Evolutionary conservation across 1,284 basidiomycete species (phyloP), one percentile per base, ranked within the genome.

Genomic region (Cryptococcus neoformans): DNA sequence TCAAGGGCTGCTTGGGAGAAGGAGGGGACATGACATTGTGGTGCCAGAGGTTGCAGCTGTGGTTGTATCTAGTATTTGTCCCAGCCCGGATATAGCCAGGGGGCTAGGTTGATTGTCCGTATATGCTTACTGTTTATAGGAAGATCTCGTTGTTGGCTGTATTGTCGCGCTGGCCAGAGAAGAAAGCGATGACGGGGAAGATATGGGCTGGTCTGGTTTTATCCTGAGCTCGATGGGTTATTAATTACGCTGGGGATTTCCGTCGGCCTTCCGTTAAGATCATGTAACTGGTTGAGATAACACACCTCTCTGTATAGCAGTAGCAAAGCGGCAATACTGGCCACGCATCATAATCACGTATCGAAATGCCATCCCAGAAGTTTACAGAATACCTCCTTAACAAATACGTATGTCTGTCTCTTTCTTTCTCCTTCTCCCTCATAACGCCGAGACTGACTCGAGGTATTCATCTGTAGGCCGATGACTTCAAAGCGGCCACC

Each of bases 401-500:
- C n/a, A 60, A 60, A 53, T 61, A 61, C 42, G 57, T 61, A 34
- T 48, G 62, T 59, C 9, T 16, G 10, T 28, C 9, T n/a, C n/a
- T 36, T 9, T 35, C 9, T 16, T 2, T 28, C 9, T n/a, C n/a
- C 28, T 9, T 35, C 28, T 34, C 8, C 49, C 34, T 42, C 16
- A 14, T 28, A 37, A 11, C 42, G 10, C 46, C 28, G 28, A 28
- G 28, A 28, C 28, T 28, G 28, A 28, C 21, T n/a, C 17, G 12
- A 36, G 34, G 44, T 36, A 42, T 21, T 14, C 42, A 44, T 21
- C 11, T 28, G 28, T 49, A 67, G 66, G 47, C 54, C 28, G 54
- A 44, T 12, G 67, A 67, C 38, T 61, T 68, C 65, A 45, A 65
- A 1, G 76, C 78, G 0, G 85, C 86, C 1, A 83, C 80, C 0